phyloP scores from a whole-genome alignment of 148 eudicot genomes.

The Nyssa sinensis region DNA sequence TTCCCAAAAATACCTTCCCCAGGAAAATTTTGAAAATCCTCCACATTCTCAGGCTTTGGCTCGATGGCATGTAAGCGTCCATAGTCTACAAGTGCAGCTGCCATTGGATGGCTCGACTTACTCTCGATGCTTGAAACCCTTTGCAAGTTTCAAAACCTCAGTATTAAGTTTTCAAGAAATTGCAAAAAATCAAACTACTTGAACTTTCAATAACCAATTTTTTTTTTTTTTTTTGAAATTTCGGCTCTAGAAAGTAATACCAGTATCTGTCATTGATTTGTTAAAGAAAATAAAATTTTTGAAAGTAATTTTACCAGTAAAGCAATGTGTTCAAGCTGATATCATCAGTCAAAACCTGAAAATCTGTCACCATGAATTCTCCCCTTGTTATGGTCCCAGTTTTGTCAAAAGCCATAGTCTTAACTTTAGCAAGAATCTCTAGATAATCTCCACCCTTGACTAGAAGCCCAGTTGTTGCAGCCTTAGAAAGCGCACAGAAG shows the following conservation, averaged over 20 bases:
- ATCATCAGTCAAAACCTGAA: slow-evolving; percentile 29
- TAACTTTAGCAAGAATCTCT: slow-evolving; percentile 45
- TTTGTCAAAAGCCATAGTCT: slow-evolving; percentile 44
- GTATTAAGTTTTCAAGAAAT: too few species aligned
- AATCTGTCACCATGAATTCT: slow-evolving; percentile 37
- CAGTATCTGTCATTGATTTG: too few species aligned
- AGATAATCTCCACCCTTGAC: slow-evolving; percentile 48
- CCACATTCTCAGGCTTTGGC: slow-evolving; percentile 43
- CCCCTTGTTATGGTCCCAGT: slow-evolving; percentile 48
- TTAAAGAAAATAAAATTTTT: too few species aligned
- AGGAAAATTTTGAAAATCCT: slow-evolving; percentile 39
- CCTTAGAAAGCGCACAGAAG: too few species aligned
- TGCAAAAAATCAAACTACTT: too few species aligned
- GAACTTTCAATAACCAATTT: too few species aligned
- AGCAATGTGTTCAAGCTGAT: slow-evolving; percentile 30
- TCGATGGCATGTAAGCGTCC: slow-evolving; percentile 23
- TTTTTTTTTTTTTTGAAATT: too few species aligned
- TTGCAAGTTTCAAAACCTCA: background rate
- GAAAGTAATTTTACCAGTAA: slow-evolving; percentile 27
- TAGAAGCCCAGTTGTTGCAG: slow-evolving; percentile 43
- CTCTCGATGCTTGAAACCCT: too few species aligned
- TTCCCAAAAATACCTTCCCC: slow-evolving; percentile 53
- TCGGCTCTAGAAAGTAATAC: too few species aligned
- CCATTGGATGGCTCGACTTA: too few species aligned
- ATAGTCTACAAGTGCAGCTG: slow-evolving; percentile 40